Base-by-base conservation (phyloP, 176 grass and related monocot species). In the Paspalum vaginatum region DNA sequence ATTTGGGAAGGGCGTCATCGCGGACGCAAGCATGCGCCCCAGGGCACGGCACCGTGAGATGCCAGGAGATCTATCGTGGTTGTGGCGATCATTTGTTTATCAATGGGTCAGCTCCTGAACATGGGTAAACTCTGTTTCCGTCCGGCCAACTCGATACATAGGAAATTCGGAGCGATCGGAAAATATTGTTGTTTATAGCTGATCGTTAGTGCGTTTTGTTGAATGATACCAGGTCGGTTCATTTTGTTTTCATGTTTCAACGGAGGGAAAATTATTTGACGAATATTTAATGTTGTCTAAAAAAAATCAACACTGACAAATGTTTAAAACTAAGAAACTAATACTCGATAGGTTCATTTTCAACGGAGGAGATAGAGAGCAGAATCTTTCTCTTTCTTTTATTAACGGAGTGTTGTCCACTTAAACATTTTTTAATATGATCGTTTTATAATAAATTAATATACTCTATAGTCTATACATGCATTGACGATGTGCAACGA, bases 1-100 rank as follows among this genome's bases (percentile, higher is more conserved):
- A n/a, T n/a, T n/a, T n/a, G n/a, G n/a, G n/a, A n/a, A n/a, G n/a
- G n/a, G 18, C 66, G 67, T 83, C 85, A 72, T 56, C 14, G 64
- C 46, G 32, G 65, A 83, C 65, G 57, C 37, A 77, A 54, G 54
- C 79, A 57, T 40, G 46, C n/a, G 6, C n/a, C 37, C 4, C 39
- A 70, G 24, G 37, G 37, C 56, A 82, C 56, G 18, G 14, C 20
- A 40, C 40, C 41, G 39, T 18, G 39, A 8, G 13, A 22, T 55
- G 73, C 38, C 20, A 44, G n/a, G 40, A 46, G 55, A 27, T 70
- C 44, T 44, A 22, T 15, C 18, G 17, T 59, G 27, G 3, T 8
- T 18, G 27, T 6, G 50, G 50, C 27, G 27, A 12, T 40, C 49
- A 40, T 53, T 54, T 45, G n/a, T 61, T 46, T 45, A 70, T 18